Conservation (phyloP, 495 filamentous ascomycete species). For the Cryomyces minteri region DNA sequence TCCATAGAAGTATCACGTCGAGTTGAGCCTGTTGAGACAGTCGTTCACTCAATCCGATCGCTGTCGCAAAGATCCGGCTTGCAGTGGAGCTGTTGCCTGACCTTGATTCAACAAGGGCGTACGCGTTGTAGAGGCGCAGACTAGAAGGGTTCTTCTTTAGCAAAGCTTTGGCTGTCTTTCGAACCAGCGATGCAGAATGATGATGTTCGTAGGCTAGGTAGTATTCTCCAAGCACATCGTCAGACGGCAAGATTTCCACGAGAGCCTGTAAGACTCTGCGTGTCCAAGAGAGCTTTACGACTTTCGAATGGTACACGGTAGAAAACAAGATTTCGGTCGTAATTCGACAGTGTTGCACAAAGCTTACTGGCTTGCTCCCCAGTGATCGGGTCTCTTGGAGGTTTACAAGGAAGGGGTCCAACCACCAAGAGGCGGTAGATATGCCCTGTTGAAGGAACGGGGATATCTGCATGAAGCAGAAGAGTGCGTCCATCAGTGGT, state of each 20-base stretch:
- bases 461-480: slow-evolving; percentile 14
- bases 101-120: slow-evolving; percentile 51
- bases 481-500: slow-evolving; percentile 15
- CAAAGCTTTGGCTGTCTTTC: slow-evolving; percentile 50
- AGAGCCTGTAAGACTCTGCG: slow-evolving; percentile 35
- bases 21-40: slow-evolving; percentile 21
- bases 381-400: no score
- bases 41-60: slow-evolving; percentile 35
- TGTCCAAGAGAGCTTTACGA: no score
- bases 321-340: no score
- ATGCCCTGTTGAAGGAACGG: no score
- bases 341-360: no score
- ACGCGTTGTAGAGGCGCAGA: slow-evolving; percentile 57
- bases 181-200: slow-evolving; percentile 21
- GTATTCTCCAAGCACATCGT: slow-evolving; percentile 48
- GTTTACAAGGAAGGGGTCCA: no score
- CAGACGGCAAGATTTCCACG: slow-evolving; percentile 46
- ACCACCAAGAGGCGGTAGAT: no score
- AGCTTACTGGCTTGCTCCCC: no score
- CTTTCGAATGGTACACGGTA: no score
- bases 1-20: slow-evolving; percentile 42
- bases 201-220: slow-evolving; percentile 48
- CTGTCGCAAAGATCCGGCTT: slow-evolving; percentile 43
- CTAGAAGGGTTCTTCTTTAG: slow-evolving; percentile 48
- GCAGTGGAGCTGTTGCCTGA: slow-evolving; percentile 35